These are phyloP conservation scores for Litchi chinensis DNA, from an alignment of 345 rosid species.

Conservation along the genomic window DNA sequence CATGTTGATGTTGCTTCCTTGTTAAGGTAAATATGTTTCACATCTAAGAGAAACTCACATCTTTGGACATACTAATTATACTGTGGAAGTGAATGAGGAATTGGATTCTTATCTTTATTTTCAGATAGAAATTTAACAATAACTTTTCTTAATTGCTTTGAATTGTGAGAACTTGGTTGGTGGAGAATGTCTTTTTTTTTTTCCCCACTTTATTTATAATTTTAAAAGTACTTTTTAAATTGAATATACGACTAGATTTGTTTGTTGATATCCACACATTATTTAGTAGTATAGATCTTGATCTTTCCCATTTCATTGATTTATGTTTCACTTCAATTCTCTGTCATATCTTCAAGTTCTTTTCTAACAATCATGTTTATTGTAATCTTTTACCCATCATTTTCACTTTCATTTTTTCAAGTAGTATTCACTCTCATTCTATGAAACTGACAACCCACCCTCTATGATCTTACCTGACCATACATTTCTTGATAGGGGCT, in stretches of 20 bases:
- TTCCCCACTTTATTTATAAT: too few species aligned
- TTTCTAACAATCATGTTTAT: constrained; percentile 16
- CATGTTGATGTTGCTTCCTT: not conserved
- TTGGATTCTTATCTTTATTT: not conserved
- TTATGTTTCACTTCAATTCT: not conserved
- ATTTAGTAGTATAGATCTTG: not conserved
- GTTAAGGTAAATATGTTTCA: too few species aligned
- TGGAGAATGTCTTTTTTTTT: too few species aligned
- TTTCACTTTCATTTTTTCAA: not conserved
- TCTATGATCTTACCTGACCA: not conserved
- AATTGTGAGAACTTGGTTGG: too few species aligned
- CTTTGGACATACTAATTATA: not conserved
- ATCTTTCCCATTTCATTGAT: not conserved
- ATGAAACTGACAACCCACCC: constrained; percentile 10
- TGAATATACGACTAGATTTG: too few species aligned
- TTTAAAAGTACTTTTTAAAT: too few species aligned
- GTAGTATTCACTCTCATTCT: not conserved
- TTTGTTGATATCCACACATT: not conserved
- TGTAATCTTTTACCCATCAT: constrained; percentile 5
- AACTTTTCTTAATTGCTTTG: too few species aligned
- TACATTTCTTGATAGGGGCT: constrained; percentile 7
- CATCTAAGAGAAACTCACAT: too few species aligned
- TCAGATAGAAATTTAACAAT: not conserved
- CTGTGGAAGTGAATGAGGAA: not conserved
- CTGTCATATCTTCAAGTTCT: constrained; percentile 13